A percentile compares a stretch with the other conserved stretches of the same genome.
Conservation (phyloP, 768 basidiomycete species). For the Pleurotus sapidus region DNA sequence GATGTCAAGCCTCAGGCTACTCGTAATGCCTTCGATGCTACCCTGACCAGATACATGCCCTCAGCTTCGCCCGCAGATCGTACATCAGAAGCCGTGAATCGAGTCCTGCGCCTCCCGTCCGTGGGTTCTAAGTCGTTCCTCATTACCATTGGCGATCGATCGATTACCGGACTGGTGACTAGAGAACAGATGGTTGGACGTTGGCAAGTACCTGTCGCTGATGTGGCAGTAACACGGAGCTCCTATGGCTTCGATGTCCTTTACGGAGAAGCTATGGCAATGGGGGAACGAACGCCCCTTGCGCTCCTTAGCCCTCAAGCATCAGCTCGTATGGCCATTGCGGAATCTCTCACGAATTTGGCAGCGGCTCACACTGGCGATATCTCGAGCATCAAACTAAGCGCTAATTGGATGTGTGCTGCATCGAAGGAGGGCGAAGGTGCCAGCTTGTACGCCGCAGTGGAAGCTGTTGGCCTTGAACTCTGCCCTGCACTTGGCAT, state of each 20-base stretch:
- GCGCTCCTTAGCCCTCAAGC: conserved; percentile 87
- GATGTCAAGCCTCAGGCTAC: conserved; percentile 48
- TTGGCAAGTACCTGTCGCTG: conserved; percentile 97
- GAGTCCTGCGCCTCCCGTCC: conserved; percentile 86
- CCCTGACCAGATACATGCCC: conserved; percentile 68
- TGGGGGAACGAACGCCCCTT: conserved; percentile 94
- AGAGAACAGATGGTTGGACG: conserved; percentile 99
- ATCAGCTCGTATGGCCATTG: conserved; percentile 95
- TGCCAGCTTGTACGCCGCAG: conserved; percentile 84
- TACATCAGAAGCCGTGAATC: conserved; percentile 63
- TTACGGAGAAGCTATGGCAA: conserved; percentile 95
- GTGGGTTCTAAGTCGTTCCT: conserved; percentile 97
- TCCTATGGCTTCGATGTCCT: conserved; percentile 88
- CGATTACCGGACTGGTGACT: conserved; percentile 90
- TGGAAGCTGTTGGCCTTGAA: conserved; percentile 87
- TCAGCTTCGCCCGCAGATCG: conserved; percentile 35
- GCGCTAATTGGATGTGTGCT: conserved; percentile 99
- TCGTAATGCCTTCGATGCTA: conserved; percentile 63
- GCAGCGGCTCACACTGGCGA: conserved; percentile 73
- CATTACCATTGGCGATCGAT: conserved; percentile 96
- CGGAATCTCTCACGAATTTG: conserved; percentile 90
- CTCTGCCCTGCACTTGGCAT: conserved; percentile 91
- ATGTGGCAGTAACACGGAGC: conserved; percentile 94
- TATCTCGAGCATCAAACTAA: conserved; percentile 82
- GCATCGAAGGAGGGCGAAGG: conserved; percentile 89